These are phyloP conservation scores for Starmerella asiatica DNA, from an alignment of 805 yeast genomes.

Conservation along the genomic window DNA sequence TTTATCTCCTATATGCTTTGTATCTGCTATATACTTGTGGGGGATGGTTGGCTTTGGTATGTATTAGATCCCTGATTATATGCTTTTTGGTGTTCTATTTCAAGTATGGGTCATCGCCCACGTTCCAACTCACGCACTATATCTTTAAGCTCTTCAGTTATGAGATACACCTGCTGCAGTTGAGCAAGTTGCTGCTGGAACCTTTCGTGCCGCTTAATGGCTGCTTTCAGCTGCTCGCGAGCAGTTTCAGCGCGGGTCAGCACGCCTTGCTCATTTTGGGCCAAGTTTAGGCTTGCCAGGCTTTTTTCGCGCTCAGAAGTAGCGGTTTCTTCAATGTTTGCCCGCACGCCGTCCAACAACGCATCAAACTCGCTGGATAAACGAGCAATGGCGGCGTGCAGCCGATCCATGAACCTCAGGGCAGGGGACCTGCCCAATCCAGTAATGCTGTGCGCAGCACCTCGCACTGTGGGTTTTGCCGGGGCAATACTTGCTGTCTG, in stretches of 20 bases:
- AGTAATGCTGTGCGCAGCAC: too few relatives aligned
- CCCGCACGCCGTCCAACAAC: slow-evolving; percentile 2
- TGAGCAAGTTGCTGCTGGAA: slow-evolving; percentile 10
- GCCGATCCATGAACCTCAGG: slow-evolving; percentile 8
- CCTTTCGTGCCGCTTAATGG: slow-evolving; percentile 4
- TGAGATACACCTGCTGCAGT: slow-evolving; percentile 15
- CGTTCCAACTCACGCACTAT: slow-evolving; percentile 10
- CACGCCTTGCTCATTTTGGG: slow-evolving; percentile 8
- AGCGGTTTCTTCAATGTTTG: slow-evolving; percentile 7
- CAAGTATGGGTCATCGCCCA: too few relatives aligned
- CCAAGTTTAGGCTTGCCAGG: slow-evolving; percentile 5
- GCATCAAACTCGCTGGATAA: slow-evolving; percentile 10
- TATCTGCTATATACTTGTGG: too few relatives aligned
- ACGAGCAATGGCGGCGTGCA: slow-evolving; percentile 6
- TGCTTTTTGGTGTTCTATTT: too few relatives aligned
- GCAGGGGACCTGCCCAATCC: neutral
- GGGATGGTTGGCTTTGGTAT: too few relatives aligned
- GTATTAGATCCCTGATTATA: too few relatives aligned
- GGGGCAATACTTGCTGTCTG: too few relatives aligned
- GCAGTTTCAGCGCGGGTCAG: slow-evolving; percentile 11
- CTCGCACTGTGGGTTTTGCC: too few relatives aligned
- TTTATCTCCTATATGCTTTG: too few relatives aligned
- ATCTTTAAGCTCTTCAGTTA: slow-evolving; percentile 14
- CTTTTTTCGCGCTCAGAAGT: slow-evolving; percentile 8
- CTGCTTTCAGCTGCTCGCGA: slow-evolving; percentile 1